These are phyloP conservation scores for Simmondsia chinensis DNA, from an alignment of 148 eudicot genomes.

Conservation along the genomic window DNA sequence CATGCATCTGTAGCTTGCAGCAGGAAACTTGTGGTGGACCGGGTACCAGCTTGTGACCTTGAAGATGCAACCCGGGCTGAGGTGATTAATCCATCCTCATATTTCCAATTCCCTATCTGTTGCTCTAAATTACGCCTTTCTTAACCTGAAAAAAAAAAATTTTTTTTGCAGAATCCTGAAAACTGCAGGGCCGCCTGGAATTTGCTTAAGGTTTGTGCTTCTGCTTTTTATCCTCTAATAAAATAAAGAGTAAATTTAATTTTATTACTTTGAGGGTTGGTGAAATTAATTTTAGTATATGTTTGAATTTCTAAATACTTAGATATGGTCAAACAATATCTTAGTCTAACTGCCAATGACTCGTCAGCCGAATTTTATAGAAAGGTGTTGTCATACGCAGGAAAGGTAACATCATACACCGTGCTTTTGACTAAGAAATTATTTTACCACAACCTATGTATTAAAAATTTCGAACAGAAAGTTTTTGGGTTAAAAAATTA, in stretches of 20 bases:
- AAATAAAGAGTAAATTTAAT: not conserved
- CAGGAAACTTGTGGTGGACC: constrained; percentile 60
- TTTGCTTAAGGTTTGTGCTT: constrained; percentile 52
- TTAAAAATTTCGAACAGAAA: not conserved
- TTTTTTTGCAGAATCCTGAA: constrained; percentile 61
- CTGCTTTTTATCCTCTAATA: not conserved
- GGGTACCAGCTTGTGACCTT: constrained; percentile 94
- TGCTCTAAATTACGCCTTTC: not conserved
- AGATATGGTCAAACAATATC: no score
- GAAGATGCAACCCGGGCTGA: constrained; percentile 69
- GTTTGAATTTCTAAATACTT: no score
- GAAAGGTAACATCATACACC: no score
- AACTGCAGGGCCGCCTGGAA: constrained; percentile 69
- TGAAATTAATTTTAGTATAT: not conserved
- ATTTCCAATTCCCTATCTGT: not conserved
- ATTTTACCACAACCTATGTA: not conserved
- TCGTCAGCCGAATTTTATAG: no score
- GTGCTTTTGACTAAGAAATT: no score
- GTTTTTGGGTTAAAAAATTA: no score
- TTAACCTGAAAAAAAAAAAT: constrained; percentile 2
- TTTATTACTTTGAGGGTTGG: not conserved
- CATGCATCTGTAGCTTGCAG: constrained; percentile 86
- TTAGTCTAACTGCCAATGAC: no score
- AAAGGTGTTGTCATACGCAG: no score
- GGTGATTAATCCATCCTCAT: constrained; percentile 33